These are phyloP conservation scores for Alternaria consortialis DNA, from an alignment of 2,329 filamentous ascomycete genomes.

Conservation along the genomic window DNA sequence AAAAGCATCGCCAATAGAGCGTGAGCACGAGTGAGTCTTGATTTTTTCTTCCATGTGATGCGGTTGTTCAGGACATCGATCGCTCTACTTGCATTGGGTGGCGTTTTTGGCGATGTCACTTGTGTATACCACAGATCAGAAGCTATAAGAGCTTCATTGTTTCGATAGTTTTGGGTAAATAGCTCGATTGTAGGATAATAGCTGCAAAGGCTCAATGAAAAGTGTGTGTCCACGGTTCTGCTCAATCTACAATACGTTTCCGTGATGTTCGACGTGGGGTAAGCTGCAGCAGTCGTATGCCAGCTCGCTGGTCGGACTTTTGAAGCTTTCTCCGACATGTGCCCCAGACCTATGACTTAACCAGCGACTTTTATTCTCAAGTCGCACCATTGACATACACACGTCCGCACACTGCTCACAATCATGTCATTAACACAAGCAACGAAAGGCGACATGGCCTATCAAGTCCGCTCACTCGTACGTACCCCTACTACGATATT, in stretches of 20 bases:
- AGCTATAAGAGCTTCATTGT: neutral
- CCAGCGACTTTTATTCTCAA: slow-evolving; percentile 46
- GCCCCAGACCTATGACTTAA: slow-evolving; percentile 45
- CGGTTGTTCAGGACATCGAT: neutral
- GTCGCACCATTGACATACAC: slow-evolving; percentile 35
- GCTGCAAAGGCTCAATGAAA: neutral
- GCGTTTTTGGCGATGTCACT: slow-evolving; percentile 12
- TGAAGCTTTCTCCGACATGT: slow-evolving; percentile 38
- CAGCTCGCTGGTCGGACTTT: slow-evolving; percentile 37
- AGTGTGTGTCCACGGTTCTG: neutral
- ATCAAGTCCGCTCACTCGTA: slow-evolving; percentile 53
- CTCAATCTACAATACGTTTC: neutral
- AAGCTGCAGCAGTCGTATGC: slow-evolving; percentile 5
- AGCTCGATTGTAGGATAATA: neutral
- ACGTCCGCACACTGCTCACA: slow-evolving; percentile 14
- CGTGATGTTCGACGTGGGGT: neutral
- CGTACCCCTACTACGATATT: slow-evolving; percentile 23
- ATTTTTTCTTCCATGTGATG: slow-evolving; percentile 5
- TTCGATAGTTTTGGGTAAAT: neutral
- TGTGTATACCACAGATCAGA: slow-evolving; percentile 6
- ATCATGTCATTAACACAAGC: slow-evolving; percentile 49
- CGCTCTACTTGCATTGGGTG: slow-evolving; percentile 18
- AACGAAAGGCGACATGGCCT: slow-evolving; percentile 49
- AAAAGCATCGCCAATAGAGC: slow-evolving; percentile 55
- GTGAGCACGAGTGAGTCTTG: slow-evolving; percentile 1